Evolutionary conservation across 257 asterid genomes (phyloP), one percentile per base, ranked within the genome.

Genomic region (Gentiana straminea): DNA sequence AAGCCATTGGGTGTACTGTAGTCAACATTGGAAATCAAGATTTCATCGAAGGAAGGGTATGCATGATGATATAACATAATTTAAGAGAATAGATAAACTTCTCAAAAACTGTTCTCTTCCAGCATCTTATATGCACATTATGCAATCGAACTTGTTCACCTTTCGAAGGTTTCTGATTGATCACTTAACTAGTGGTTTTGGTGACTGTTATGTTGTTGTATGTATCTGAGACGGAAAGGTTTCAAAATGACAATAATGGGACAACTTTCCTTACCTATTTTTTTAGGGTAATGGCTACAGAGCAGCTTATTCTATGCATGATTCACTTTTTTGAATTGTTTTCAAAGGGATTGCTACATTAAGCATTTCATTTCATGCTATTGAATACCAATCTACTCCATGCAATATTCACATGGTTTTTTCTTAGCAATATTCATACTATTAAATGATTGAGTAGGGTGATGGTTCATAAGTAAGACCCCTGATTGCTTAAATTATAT

Each of bases 21-120:
- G 98, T 92, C 75, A 92, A 91, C 71, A 88, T 85, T 55, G 98
- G 98, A 76, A 91, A 89, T 70, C 90, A 85, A 62, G 98, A 91
- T 65, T 81, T 88, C 51, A 88, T 92, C 66, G 97, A 92, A 83
- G 98, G 97, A 72, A 78, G 98, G 88, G 97, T 92, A 86, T 67
- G 88, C 2, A 53, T 65, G 35, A 57, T 52, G 35, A 7, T 50
- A 33, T 33, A 49, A 38, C 11, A 7, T 60, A 52, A 66, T 57
- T 47, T 55, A 13, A 54, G 57, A 33, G 13, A 37, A 36, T 36
- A 33, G 13, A 44, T 13, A 61, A 49, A 3, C 48, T 57, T 54
- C 39, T 32, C 38, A 35, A 38, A 13, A 7, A 38, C 8, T 57
- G 11, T 35, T 57, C 34, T 46, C 50, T 55, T 33, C 8, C n/a